Percentiles rank a stretch among this genome's conserved stretches.
Evolutionary conservation across 1,284 basidiomycete species (phyloP).

Genomic region (Vanrija sp.): DNA sequence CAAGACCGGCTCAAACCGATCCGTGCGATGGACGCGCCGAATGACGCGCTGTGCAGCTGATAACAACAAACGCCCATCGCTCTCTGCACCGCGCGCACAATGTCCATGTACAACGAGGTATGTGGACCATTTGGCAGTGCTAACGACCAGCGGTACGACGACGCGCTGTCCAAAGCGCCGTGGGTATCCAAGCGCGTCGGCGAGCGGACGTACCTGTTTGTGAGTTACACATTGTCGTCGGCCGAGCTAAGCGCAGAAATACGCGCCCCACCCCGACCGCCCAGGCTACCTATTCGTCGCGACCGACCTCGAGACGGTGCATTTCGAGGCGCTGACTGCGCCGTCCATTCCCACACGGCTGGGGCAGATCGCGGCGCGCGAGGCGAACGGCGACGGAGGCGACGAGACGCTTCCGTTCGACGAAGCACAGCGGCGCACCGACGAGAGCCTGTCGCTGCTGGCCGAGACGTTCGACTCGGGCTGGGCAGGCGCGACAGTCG

Average conservation of each 20-base stretch:
- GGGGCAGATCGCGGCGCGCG: slow-evolving; percentile 1
- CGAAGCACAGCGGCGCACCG: slow-evolving; percentile 16
- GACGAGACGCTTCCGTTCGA: slow-evolving; percentile 1
- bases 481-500: slow-evolving; percentile 19
- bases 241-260: slow-evolving; percentile 24
- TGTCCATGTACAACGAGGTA: slow-evolving; percentile 20
- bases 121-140: not conserved
- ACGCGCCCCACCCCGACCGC: slow-evolving; percentile 27
- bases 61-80: slow-evolving; percentile 3
- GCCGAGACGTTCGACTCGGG: slow-evolving; percentile 14
- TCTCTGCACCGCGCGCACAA: not conserved
- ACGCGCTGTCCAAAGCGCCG: slow-evolving; percentile 21
- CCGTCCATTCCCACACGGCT: slow-evolving; percentile 24
- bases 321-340: slow-evolving; percentile 26
- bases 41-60: not conserved
- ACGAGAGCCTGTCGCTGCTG: slow-evolving; percentile 16
- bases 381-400: slow-evolving; percentile 3
- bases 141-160: slow-evolving; percentile 15
- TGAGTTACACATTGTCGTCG: not conserved
- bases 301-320: slow-evolving; percentile 27
- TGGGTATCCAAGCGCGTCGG: slow-evolving; percentile 26
- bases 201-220: slow-evolving; percentile 21
- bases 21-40: not conserved
- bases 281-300: slow-evolving; percentile 34
- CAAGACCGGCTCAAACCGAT: slow-evolving; percentile 1